Evolutionary conservation across 371 early-diverging fungal species (phyloP).

Genomic region (Blastocladiella emersonii): DNA sequence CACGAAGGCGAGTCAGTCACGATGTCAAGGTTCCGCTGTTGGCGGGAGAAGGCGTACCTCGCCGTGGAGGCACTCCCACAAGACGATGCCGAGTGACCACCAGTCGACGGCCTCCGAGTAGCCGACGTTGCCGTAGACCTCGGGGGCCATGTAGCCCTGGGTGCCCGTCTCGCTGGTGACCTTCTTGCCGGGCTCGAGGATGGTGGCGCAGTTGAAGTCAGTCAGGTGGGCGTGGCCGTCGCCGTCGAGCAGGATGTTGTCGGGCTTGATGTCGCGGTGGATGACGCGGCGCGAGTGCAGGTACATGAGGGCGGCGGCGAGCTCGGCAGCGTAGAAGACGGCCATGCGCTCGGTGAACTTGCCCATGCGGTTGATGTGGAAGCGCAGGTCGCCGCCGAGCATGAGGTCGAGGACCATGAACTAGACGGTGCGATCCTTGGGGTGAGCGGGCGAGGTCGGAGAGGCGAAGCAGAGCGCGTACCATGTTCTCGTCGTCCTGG

Average conservation of each 20-base stretch:
- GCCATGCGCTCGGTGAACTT: conserved; percentile 54
- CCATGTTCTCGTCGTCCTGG: conserved; percentile 64
- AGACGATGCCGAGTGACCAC: conserved; percentile 82
- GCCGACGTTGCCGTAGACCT: conserved; percentile 50
- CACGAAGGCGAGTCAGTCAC: conserved; percentile 3
- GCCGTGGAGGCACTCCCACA: conserved; percentile 54
- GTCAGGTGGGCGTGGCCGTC: conserved; percentile 75
- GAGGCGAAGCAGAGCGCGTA: conserved; percentile 40
- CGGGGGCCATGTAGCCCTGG: conserved; percentile 69
- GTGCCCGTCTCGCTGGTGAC: conserved; percentile 58
- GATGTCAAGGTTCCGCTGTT: neutral
- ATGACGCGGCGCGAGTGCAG: conserved; percentile 39
- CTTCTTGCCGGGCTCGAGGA: conserved; percentile 15
- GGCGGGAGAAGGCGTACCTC: conserved; percentile 18
- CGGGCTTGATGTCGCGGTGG: conserved; percentile 66
- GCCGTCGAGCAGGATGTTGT: conserved; percentile 78
- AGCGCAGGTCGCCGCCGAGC: conserved; percentile 64
- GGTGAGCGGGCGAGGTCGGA: neutral
- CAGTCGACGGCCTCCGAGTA: conserved; percentile 69
- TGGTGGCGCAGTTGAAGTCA: conserved; percentile 44
- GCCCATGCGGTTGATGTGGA: conserved; percentile 50
- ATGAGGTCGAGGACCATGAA: conserved; percentile 29
- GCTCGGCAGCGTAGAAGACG: conserved; percentile 64
- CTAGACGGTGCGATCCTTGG: conserved; percentile 2
- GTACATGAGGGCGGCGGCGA: conserved; percentile 54